Evolutionary conservation across 169 alveolate species (phyloP), one percentile per base, ranked within the genome.

Genomic region (Plasmodium fragile): DNA sequence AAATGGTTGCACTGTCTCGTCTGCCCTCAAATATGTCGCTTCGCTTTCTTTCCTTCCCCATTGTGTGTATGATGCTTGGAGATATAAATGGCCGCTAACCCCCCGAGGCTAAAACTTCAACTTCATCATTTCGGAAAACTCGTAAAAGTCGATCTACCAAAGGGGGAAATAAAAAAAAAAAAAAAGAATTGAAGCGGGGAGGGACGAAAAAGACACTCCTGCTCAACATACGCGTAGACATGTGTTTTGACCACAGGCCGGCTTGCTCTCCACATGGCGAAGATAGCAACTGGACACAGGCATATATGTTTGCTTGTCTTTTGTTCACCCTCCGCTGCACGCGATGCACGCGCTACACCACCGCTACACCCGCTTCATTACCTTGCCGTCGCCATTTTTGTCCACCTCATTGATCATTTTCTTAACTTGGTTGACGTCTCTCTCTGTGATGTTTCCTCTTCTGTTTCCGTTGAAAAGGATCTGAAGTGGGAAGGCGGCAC

Each of bases 361-460:
- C 55, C n/a, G 55, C 55, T 1, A 11, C 18, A 39, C 45, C 13
- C 22, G 36, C n/a, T 18, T 45, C 2, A 4, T 28, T 84, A 84
- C 93, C 84, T 84, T 84, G 45, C 96, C 96, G 89, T 95, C 96
- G 18, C 94, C 89, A 43, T 95, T 87, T 79, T 83, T 95, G 92
- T 95, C 96, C 5, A 92, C 96, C 41, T 95, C 96, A 39, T 59
- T 28, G 45, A 95, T 95, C 96, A 95, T 95, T 70, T 85, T 92
- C 49, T 95, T 92, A 45, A 95, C 95, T 79, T 80, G 81, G 34
- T 89, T 79, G 25, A 89, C 90, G 36, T 89, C 94, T 22, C 22
- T 89, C 81, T 89, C 90, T 41, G 94, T 84, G 70, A 95, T 85
- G 49, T 85, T 92, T 7, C 92, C 78, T 41, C 95, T 81, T 69